phyloP scores from a whole-genome alignment of 176 grass and related monocot species.

The Themeda triandra region DNA sequence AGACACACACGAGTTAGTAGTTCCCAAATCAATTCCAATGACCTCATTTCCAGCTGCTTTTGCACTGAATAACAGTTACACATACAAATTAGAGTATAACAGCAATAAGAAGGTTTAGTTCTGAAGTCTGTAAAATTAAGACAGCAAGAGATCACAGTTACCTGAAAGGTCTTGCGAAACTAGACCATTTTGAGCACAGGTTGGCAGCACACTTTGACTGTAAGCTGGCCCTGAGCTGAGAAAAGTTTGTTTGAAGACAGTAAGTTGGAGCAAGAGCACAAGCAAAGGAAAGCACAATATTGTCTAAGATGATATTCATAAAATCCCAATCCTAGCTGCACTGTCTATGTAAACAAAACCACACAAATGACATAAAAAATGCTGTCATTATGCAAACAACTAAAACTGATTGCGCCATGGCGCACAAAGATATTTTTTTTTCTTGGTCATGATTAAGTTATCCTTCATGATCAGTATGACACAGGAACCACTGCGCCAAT shows the following conservation, averaged over 20 bases:
- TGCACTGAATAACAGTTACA: constrained; percentile 2
- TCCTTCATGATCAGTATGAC: not conserved
- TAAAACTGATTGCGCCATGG: not conserved
- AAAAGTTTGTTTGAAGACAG: not conserved
- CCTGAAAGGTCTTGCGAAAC: constrained; percentile 24
- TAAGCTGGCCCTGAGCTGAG: constrained; percentile 14
- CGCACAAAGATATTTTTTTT: not conserved
- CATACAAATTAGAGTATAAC: not conserved
- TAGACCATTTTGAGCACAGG: constrained; percentile 1
- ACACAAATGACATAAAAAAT: not conserved
- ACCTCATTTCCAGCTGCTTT: constrained; percentile 1
- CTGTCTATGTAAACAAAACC: not conserved
- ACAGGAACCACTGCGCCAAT: not conserved
- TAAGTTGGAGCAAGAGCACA: not conserved
- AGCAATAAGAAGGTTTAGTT: not conserved
- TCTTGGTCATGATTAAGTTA: not conserved
- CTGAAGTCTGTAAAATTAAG: not conserved
- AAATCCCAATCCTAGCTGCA: not conserved
- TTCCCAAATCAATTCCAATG: constrained; percentile 28
- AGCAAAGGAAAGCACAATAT: not conserved
- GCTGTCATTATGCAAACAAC: not conserved
- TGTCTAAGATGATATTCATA: not conserved
- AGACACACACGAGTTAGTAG: constrained; percentile 22
- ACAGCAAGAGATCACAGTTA: not conserved
- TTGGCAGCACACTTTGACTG: constrained; percentile 1